phyloP scores from a whole-genome alignment of 345 rosid genomes.

The Aegle marmelos region DNA sequence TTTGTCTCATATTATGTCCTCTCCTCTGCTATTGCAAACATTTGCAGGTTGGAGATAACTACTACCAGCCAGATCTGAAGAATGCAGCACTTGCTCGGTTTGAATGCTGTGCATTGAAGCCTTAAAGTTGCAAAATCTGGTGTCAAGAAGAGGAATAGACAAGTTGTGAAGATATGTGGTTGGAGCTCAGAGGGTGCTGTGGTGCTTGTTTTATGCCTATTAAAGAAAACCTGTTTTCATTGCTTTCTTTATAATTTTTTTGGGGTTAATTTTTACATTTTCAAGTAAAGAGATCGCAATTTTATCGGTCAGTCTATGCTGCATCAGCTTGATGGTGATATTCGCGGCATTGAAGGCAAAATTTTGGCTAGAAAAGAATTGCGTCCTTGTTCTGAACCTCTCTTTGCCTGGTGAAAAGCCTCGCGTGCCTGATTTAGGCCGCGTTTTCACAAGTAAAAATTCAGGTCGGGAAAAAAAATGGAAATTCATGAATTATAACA shows the following conservation, averaged over 20 bases:
- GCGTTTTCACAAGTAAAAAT: no score
- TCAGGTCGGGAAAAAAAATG: no score
- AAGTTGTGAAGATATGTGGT: conserved; percentile 34
- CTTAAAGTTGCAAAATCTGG: conserved; percentile 86
- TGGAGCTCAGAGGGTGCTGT: conserved; percentile 27
- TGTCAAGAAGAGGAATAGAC: conserved; percentile 89
- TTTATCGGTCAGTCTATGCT: background rate
- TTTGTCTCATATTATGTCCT: background rate
- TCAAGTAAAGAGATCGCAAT: background rate
- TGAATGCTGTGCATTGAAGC: conserved; percentile 76
- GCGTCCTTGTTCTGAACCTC: no score
- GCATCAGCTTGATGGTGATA: background rate
- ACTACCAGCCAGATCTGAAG: conserved; percentile 89
- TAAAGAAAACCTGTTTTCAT: background rate
- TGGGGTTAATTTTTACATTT: background rate
- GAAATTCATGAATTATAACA: no score
- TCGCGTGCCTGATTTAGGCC: no score
- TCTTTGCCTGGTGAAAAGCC: no score
- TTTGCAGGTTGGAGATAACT: conserved; percentile 70
- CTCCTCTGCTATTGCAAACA: background rate
- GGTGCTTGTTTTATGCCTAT: background rate
- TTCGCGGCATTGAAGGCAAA: background rate
- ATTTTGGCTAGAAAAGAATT: background rate
- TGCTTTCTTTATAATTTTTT: background rate
- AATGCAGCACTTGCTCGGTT: conserved; percentile 84